Base-by-base conservation (phyloP, 352 stramenopile genomes). In the Thalassiosira mediterranea region DNA sequence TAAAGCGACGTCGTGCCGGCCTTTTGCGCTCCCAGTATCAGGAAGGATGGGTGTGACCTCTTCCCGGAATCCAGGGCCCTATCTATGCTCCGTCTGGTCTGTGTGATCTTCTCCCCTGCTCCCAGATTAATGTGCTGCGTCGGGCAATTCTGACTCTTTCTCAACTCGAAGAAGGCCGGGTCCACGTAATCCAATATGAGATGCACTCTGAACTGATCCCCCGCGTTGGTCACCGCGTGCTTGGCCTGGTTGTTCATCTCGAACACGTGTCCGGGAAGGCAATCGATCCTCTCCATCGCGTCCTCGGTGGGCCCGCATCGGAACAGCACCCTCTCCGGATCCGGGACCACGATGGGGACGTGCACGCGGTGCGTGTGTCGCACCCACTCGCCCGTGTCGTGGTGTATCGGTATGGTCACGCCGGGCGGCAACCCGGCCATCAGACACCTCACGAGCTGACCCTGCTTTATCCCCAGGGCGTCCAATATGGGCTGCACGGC, bases 211-310 rank as follows among this genome's bases (percentile, higher is more conserved):
- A 95, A 80, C 44, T 95, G 73, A 23, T 91, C 78, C 81, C 90
- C 96, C 63, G 95, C 90, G 88, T 98, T 99, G 56, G 93, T 94
- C 21, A 98, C 92, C 26, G 88, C 73, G 86, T 98, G 96, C 73
- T 98, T 98, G 72, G 95, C 96, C 65, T 97, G 96, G 84, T 99
- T 99, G 90, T 99, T 99, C 60, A 99, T 95, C 90, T 99, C 97
- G 88, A 99, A 97, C 1, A 98, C 90, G 42, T 95, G 89, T 57
- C 96, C 97, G 63, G 98, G 92, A 65, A 92, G 83, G 69, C 98
- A 97, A 70, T 95, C 87, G 54, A 96, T 91, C n/a, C 95, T 91
- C 72, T 93, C 68, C 91, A 99, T 94, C 15, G 62, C 81, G 4
- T 96, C 63, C 47, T 93, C 84, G 25, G 93, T 94, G 4, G 89